Evolutionary conservation across 768 basidiomycete genomes (phyloP), one percentile per base, ranked within the genome.

Genomic region (Gymnopilus junonius): DNA sequence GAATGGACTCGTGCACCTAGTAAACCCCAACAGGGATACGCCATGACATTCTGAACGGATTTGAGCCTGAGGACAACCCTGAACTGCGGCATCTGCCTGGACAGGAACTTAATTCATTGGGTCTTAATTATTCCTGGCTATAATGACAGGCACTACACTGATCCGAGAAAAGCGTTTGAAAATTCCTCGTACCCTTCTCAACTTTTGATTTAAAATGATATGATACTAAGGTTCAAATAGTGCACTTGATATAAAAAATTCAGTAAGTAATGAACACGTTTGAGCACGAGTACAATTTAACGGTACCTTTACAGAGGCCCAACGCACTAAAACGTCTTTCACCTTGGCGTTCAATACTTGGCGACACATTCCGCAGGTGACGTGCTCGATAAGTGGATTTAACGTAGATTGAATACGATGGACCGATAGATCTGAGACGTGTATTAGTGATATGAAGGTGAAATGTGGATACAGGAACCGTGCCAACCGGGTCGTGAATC

Each of bases 401-500:
- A 75, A 62, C 3, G 69, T 51, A 37, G 55, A 64, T 29, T 70
- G 65, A 21, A 77, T 64, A 29, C 54, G 58, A 40, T 67, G 59
- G 14, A 68, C 70, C 17, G 71, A 72, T 27, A 73, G 54, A 51
- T 72, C 70, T 72, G 5, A 14, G 21, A 32, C 46, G 42, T 21
- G 63, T n/a, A 21, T 35, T 37, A 55, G 32, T 5, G 27, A 56
- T 31, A 45, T 39, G 17, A 40, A 39, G 43, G 5, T 27, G 17
- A 35, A 11, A 27, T 50, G 40, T 32, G n/a, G n/a, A n/a, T n/a
- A n/a, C n/a, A n/a, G n/a, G 29, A 46, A 61, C 14, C 12, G 43
- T 5, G 69, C 66, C 23, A 53, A 76, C 76, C 74, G 15, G 76
- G 72, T 50, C 73, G 66, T 7, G 73, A 55, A 46, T 77, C 76